Base-by-base conservation (phyloP, 2,329 filamentous ascomycete genomes). In the Coniochaeta sp. region DNA sequence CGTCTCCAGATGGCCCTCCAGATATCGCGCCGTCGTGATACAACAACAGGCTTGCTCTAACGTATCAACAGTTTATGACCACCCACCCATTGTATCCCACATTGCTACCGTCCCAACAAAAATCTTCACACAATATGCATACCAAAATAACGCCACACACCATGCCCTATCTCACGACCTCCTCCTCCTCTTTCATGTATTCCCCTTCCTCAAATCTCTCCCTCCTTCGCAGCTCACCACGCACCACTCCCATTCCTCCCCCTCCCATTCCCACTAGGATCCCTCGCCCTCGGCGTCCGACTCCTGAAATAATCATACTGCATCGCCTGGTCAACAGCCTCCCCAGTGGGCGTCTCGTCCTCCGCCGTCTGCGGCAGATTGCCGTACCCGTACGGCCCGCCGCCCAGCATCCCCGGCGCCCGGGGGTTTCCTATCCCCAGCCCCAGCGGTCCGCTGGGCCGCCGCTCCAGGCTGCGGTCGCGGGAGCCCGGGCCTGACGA, bases 311-410 rank as follows among this genome's bases (percentile, higher is more conserved):
- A 82, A 61, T 82, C 79, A 57, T 82, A 82, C 54, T 74, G 71
- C 57, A 71, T 65, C 8, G 77, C 75, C 18, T 62, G 63, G 14
- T 60, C 61, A 7, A 60, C 49, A n/a, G n/a, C n/a, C n/a, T n/a
- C n/a, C n/a, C n/a, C n/a, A n/a, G n/a, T n/a, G n/a, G n/a, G n/a
- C n/a, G n/a, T n/a, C n/a, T 70, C 66, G 9, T 64, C 63, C 8
- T 70, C 66, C 51, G 82, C 79, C 35, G 68, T 65, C 60, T 84
- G 81, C 0, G 80, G 76, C 51, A 85, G 63, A 22, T 76, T 75
- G 13, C 79, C 82, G 61, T 85, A 85, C 0, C 82, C 81, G 49
- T 73, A 69, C 1, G 79, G 78, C 2, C 81, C 80, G 50, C 79
- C 79, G 16, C 79, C 80, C 16, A 82, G 63, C 54, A 79, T 77